Conservation (phyloP, 129 eudicot species). For the Glebionis coronaria region DNA sequence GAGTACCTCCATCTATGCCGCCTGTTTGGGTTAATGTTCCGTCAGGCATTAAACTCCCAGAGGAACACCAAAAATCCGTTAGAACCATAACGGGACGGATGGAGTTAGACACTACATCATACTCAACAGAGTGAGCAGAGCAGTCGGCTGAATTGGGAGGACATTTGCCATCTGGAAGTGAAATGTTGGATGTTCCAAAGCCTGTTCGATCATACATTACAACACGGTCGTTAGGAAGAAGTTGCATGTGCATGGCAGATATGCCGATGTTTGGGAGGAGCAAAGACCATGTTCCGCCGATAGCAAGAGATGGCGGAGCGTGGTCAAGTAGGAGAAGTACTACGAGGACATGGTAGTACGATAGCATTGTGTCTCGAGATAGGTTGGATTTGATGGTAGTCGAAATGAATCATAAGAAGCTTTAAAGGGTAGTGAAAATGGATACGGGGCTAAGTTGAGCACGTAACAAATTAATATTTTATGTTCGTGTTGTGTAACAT, state of each 20-base stretch:
- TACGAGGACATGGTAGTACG: constrained; percentile 4
- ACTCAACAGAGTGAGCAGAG: constrained; percentile 78
- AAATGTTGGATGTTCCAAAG: constrained; percentile 61
- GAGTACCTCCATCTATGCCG: constrained; percentile 43
- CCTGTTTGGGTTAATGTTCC: constrained; percentile 66
- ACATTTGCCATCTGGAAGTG: constrained; percentile 52
- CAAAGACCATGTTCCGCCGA: constrained; percentile 58
- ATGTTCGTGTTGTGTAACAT: not conserved
- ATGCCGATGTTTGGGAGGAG: constrained; percentile 54
- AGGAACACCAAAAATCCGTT: constrained; percentile 76
- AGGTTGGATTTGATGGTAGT: not conserved
- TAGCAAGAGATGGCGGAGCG: constrained; percentile 4
- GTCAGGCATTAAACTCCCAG: constrained; percentile 66
- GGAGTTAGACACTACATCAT: constrained; percentile 43
- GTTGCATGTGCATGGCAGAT: constrained; percentile 97
- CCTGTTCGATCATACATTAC: constrained; percentile 72
- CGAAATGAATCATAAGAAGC: not conserved
- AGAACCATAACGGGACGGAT: constrained; percentile 61
- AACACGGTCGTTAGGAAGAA: constrained; percentile 63
- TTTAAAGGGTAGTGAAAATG: not conserved
- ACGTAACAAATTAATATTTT: constrained; percentile 3
- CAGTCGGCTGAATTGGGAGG: constrained; percentile 44
- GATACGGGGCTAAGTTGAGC: constrained; percentile 5
- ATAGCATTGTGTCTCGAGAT: not conserved
- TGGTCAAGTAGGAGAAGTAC: constrained; percentile 17